Base-by-base conservation (phyloP, 805 yeast genomes). In the Pichia paraexigua region DNA sequence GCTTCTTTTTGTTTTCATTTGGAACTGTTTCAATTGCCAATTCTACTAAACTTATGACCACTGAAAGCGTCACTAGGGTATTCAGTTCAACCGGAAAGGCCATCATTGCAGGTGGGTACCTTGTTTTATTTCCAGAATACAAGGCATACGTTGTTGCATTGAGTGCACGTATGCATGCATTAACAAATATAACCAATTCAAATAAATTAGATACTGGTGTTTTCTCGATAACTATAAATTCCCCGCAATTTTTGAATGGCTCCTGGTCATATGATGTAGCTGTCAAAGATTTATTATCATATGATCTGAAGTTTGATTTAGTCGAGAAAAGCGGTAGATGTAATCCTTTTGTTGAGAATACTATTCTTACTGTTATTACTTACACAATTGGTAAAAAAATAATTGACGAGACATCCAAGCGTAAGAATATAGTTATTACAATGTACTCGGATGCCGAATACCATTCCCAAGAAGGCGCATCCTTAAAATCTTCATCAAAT, bases 61-160 rank as follows among this genome's bases (percentile, higher is more conserved):
- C 35, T 15, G 12, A n/a, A 35, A 20, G 11, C 8, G n/a, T n/a
- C 11, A 5, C 20, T n/a, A 44, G 70, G 50, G 87, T 83, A 10
- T 92, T 80, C 63, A 86, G 96, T 62, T 95, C 98, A 0, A 97
- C 99, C 0, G 97, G 98, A 0, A 94, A 94, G 66, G 98, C 97
- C 1, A 72, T 94, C 27, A 60, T 94, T 13, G 97, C 94, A 0
- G 99, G 99, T 20, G 99, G 99, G 0, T 94, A 94, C 64, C 74
- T 94, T 35, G 98, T 94, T 0, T 71, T 94, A 21, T 94, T 87
- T 53, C 91, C 91, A 0, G 67, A 66, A 39, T 91, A 85, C 69
- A 69, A 74, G 45, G 81, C 96, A 0, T 86, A 83, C 63, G 95
- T 87, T 4, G 82, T 92, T 13, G 98, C 96, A 0, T 75, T 94